These are phyloP conservation scores for Aeminium ludgeri DNA, from an alignment of 495 filamentous ascomycete genomes.

Conservation along the genomic window DNA sequence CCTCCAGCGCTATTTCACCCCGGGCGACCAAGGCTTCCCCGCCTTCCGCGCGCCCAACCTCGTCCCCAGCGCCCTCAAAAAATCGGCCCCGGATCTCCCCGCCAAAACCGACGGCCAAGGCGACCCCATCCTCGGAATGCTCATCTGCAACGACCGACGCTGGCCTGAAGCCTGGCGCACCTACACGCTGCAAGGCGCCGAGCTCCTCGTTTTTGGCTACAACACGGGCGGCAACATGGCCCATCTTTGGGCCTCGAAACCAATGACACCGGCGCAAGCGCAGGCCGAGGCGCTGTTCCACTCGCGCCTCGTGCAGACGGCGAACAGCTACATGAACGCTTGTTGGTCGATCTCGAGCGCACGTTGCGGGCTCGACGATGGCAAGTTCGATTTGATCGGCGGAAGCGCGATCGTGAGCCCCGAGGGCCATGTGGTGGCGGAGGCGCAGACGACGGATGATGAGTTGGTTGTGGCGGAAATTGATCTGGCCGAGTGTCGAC, in stretches of 20 bases:
- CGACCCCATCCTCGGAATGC: constrained; percentile 34
- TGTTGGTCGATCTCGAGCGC: constrained; percentile 31
- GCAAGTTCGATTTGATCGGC: constrained; percentile 30
- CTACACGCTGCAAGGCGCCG: constrained; percentile 31
- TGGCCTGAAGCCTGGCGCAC: constrained; percentile 34
- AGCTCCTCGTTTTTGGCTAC: constrained; percentile 32
- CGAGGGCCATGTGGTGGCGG: constrained; percentile 32
- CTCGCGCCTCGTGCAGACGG: constrained; percentile 30
- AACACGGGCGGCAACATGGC: constrained; percentile 32
- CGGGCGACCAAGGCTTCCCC: constrained; percentile 32
- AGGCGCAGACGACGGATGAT: constrained; percentile 28
- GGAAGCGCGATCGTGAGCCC: constrained; percentile 34
- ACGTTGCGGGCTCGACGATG: constrained; percentile 31
- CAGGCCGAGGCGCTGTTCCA: constrained; percentile 30
- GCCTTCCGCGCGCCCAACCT: constrained; percentile 33
- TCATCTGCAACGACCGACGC: constrained; percentile 36
- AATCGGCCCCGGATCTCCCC: constrained; percentile 1
- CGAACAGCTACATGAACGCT: constrained; percentile 32
- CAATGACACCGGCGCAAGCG: constrained; percentile 27
- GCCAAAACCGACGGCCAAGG: constrained; percentile 21
- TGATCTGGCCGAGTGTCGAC: constrained; percentile 29
- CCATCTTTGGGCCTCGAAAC: constrained; percentile 28
- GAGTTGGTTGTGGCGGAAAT: constrained; percentile 32
- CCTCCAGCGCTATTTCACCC: constrained; percentile 33
- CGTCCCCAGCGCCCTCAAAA: constrained; percentile 14